Conservation (phyloP, 306 rosid genomes). For the Rosa rugosa region DNA sequence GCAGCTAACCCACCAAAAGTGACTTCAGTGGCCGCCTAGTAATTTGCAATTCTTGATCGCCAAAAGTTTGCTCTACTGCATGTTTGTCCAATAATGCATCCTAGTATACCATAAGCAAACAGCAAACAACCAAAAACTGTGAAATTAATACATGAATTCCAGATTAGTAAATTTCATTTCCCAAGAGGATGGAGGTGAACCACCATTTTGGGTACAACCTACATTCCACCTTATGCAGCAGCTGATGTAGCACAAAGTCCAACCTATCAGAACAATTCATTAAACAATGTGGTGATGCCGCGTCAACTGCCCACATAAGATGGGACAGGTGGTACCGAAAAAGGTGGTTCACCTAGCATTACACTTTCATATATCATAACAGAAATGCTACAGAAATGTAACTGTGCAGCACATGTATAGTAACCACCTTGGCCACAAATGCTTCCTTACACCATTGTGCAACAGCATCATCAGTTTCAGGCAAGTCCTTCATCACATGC, state of each 20-base stretch:
- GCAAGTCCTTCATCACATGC: conserved; percentile 78
- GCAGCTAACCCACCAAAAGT: conserved; percentile 63
- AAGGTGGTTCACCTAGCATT: neutral
- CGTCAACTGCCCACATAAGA: neutral
- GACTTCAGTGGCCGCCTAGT: conserved; percentile 70
- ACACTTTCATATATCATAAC: neutral
- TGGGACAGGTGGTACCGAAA: neutral
- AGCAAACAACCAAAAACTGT: conserved; percentile 5
- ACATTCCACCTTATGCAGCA: neutral
- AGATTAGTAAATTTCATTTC: conserved; percentile 5
- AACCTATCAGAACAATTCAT: neutral
- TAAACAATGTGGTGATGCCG: neutral
- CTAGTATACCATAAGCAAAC: conserved; percentile 33
- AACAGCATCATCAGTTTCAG: conserved; percentile 86
- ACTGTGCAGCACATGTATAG: neutral
- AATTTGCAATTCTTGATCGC: conserved; percentile 57
- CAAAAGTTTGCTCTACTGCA: conserved; percentile 63
- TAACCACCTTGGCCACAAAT: conserved; percentile 73
- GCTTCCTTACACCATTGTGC: conserved; percentile 94
- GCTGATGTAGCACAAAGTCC: neutral
- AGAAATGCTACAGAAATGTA: neutral
- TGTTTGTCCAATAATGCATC: conserved; percentile 88
- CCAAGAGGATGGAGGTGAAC: neutral
- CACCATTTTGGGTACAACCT: neutral
- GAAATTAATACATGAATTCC: neutral